A percentile compares a stretch with the other conserved stretches of the same genome.
Evolutionary conservation across 257 asterid species (phyloP).

Genomic region (Anisodus tanguticus): DNA sequence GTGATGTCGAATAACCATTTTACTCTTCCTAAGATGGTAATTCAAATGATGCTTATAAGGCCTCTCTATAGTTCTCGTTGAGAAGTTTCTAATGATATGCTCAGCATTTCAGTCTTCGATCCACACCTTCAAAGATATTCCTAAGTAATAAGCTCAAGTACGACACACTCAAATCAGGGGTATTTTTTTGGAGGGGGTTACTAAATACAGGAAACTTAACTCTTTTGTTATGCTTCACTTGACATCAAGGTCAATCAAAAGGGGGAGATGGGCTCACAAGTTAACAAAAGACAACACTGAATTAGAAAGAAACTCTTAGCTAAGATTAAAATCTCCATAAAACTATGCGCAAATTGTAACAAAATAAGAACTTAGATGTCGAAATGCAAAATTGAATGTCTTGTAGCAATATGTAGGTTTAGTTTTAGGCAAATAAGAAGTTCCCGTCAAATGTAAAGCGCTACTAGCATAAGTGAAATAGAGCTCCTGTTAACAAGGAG

Average conservation of each 20-base stretch:
- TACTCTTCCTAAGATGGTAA: neutral
- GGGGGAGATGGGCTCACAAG: neutral
- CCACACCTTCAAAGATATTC: slow-evolving; percentile 15
- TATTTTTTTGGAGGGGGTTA: neutral
- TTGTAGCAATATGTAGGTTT: neutral
- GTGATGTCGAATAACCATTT: neutral
- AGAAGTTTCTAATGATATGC: neutral
- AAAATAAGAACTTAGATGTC: neutral
- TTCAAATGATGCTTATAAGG: neutral
- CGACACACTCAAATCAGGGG: no score
- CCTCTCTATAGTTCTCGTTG: neutral
- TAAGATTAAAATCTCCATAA: neutral
- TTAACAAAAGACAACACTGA: neutral
- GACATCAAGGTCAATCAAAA: neutral
- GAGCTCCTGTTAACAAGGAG: neutral
- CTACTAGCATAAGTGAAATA: neutral
- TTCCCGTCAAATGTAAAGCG: neutral
- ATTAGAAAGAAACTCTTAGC: neutral
- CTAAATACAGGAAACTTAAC: no score
- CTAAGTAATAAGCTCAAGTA: neutral
- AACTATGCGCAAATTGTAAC: neutral
- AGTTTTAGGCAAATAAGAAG: neutral
- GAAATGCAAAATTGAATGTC: neutral
- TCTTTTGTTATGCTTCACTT: no score
- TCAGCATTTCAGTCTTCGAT: neutral